phyloP scores from a whole-genome alignment of 371 early-diverging fungal genomes.

The Syncephalastrum racemosum region DNA sequence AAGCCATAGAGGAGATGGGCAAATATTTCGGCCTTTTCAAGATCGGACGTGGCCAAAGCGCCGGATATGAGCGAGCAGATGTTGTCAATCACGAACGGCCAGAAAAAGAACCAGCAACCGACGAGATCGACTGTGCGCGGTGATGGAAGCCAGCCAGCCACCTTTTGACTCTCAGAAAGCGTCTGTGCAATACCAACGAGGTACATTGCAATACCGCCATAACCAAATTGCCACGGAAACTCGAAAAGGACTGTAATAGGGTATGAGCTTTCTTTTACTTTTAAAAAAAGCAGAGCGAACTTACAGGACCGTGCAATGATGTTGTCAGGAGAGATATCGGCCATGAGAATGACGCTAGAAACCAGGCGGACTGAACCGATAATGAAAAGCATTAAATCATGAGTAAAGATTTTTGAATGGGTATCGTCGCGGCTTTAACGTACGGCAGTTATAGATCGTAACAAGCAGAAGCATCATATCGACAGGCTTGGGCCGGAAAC shows the following conservation, averaged over 20 bases:
- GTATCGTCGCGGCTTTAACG: background rate
- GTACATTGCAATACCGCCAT: conserved; percentile 20
- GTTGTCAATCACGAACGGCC: conserved; percentile 23
- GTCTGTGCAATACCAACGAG: conserved; percentile 25
- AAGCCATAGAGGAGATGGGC: conserved; percentile 19
- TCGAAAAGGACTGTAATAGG: conserved; percentile 8
- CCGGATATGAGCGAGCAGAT: conserved; percentile 22
- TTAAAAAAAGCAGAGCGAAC: background rate
- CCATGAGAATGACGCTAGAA: conserved; percentile 14
- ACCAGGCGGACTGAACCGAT: conserved; percentile 14
- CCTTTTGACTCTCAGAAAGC: conserved; percentile 22
- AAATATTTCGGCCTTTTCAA: conserved; percentile 14
- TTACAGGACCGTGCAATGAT: conserved; percentile 19
- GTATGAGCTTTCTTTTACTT: background rate
- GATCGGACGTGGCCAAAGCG: conserved; percentile 8
- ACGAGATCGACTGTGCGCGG: conserved; percentile 20
- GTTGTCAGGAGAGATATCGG: conserved; percentile 12
- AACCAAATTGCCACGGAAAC: conserved; percentile 23
- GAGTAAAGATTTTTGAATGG: background rate
- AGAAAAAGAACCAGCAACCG: conserved; percentile 16
- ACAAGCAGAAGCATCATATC: conserved; percentile 15
- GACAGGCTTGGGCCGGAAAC: conserved; percentile 15
- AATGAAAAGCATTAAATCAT: background rate
- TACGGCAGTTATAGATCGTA: conserved; percentile 16
- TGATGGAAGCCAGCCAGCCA: conserved; percentile 29